Evolutionary conservation across 2,329 filamentous ascomycete species (phyloP).

Genomic region (Amauroascus niger): DNA sequence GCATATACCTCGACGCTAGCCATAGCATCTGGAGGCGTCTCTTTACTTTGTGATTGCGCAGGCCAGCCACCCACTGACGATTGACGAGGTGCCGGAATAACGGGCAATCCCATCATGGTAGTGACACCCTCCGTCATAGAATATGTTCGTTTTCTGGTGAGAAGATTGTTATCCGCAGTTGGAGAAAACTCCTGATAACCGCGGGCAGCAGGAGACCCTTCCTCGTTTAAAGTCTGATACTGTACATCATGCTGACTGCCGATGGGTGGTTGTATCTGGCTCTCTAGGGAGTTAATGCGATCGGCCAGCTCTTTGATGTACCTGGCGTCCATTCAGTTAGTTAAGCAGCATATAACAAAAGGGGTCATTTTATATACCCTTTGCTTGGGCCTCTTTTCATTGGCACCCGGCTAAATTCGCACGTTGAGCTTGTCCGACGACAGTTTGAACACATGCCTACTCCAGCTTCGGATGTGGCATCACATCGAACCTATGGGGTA

Average conservation of each 20-base stretch:
- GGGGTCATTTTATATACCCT: conserved; percentile 47
- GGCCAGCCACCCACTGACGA: conserved; percentile 23
- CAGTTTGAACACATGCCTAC: conserved; percentile 73
- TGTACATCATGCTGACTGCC: conserved; percentile 28
- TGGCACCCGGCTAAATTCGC: conserved; percentile 76
- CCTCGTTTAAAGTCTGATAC: conserved; percentile 37
- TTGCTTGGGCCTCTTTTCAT: conserved; percentile 86
- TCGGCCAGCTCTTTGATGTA: conserved; percentile 91
- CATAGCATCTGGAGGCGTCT: conserved; percentile 17
- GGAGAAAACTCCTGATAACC: conserved; percentile 47
- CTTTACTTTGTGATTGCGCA: conserved; percentile 24
- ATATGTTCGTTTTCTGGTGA: conserved; percentile 41
- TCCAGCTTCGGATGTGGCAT: conserved; percentile 64
- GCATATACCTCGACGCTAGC: conserved; percentile 19
- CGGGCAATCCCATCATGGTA: conserved; percentile 31
- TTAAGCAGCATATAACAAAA: neutral
- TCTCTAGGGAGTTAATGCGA: conserved; percentile 70
- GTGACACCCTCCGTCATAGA: conserved; percentile 42
- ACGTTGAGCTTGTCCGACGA: conserved; percentile 62
- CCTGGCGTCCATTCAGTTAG: conserved; percentile 32
- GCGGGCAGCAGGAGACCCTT: conserved; percentile 29
- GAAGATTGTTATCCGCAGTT: conserved; percentile 36
- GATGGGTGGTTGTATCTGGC: conserved; percentile 49
- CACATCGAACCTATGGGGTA: conserved; percentile 59
- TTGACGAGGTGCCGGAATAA: conserved; percentile 18